Evolutionary conservation across 805 yeast genomes (phyloP), one percentile per base, ranked within the genome.

Genomic region (Candida oleophila): DNA sequence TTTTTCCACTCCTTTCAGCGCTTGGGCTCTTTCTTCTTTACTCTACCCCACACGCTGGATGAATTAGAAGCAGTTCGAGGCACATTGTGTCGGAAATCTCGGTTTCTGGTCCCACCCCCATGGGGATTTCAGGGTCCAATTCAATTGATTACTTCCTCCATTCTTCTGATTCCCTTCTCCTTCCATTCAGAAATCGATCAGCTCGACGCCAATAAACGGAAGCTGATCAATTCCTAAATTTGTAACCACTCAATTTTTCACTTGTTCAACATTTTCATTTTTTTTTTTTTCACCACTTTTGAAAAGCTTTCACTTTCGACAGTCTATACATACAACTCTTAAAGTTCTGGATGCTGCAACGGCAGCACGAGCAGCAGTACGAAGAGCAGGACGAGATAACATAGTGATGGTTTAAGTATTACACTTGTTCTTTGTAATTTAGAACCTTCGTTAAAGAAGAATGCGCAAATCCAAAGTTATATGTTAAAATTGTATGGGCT

Each of bases 311-410:
- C 38, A 34, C 38, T 18, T 34, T 18, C 22, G n/a, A 38, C 21
- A 38, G 16, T 25, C 9, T 22, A 60, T 62, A 64, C 69, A 61
- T 64, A 64, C 69, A 56, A 62, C 62, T 59, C 66, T 62, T 49
- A 64, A 59, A 48, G 65, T 54, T 64, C 66, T 64, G 45, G 66
- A 59, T 49, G 53, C 66, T 54, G 64, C 74, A 65, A 76, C 76
- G 66, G 85, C 85, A 66, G 89, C 78, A 78, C 89, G 86, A 69
- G 88, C 80, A 70, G 89, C 89, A 69, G 88, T 81, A 78, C 91
- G 87, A 72, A 85, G 78, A 75, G 83, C 81, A 73, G 90, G 82
- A 81, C 94, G 89, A 65, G 91, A 84, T 78, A 87, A 85, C 94
- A 87, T 86, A 34, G 30, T 33, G 46, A 41, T 38, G 43, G 21